Percentiles rank a stretch among this genome's conserved stretches.
Evolutionary conservation across 2,329 filamentous ascomycete genomes (phyloP).

Genomic region (Sclerotinia nivalis): DNA sequence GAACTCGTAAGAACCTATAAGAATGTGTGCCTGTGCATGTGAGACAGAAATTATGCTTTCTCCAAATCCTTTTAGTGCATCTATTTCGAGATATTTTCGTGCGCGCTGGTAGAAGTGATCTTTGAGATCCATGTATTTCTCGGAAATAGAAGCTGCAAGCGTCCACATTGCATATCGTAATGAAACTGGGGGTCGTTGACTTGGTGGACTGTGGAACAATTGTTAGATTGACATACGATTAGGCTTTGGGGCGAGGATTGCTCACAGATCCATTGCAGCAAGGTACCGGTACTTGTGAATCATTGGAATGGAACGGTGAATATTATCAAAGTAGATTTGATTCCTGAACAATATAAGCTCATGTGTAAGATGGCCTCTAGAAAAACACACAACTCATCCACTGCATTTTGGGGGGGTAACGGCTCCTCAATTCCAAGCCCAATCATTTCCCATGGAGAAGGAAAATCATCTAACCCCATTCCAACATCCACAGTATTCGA

Average conservation of each 20-base stretch:
- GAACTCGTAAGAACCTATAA: slow-evolving; percentile 86
- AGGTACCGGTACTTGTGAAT: slow-evolving; percentile 87
- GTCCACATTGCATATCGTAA: slow-evolving; percentile 96
- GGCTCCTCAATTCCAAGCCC: slow-evolving; percentile 69
- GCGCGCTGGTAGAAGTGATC: slow-evolving; percentile 88
- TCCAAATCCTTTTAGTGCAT: slow-evolving; percentile 90
- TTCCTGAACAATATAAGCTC: slow-evolving; percentile 53
- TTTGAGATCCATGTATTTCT: slow-evolving; percentile 77
- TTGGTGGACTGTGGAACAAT: slow-evolving; percentile 59
- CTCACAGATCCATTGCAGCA: slow-evolving; percentile 79
- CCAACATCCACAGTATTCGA: slow-evolving; percentile 47
- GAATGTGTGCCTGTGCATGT: slow-evolving; percentile 80
- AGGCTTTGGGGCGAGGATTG: background rate
- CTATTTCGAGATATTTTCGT: slow-evolving; percentile 84
- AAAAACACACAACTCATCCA: slow-evolving; percentile 74
- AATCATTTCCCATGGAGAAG: slow-evolving; percentile 81
- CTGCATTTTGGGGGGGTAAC: slow-evolving; percentile 63
- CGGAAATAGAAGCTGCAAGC: slow-evolving; percentile 80
- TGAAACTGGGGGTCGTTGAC: slow-evolving; percentile 81
- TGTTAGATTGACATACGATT: background rate
- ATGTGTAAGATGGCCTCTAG: slow-evolving; percentile 25
- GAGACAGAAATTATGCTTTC: slow-evolving; percentile 84
- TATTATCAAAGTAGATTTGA: slow-evolving; percentile 85
- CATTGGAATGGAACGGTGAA: slow-evolving; percentile 83
- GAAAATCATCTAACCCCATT: slow-evolving; percentile 53